Conservation (phyloP, 169 alveolate species). For the Eimeria necatrix region DNA sequence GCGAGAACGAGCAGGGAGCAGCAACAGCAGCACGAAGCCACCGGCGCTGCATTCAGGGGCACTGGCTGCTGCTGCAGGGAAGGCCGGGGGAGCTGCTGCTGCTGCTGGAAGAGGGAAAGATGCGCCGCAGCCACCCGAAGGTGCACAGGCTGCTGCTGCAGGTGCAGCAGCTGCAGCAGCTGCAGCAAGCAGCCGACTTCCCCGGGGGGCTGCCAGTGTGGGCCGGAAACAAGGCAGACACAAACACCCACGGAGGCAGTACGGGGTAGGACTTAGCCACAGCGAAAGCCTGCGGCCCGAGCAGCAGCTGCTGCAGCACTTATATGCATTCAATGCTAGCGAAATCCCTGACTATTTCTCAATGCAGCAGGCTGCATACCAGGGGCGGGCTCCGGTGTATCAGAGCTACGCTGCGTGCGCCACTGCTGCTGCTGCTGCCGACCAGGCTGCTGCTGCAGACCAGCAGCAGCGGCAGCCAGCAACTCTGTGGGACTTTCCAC, state of each 20-base stretch:
- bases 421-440: constrained; percentile 48
- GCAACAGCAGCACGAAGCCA: constrained; percentile 48
- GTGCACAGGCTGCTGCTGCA: constrained; percentile 32
- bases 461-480: constrained; percentile 30
- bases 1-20: constrained; percentile 43
- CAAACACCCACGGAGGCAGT: constrained; percentile 48
- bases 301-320: constrained; percentile 70
- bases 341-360: constrained; percentile 57
- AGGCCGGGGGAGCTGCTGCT: not conserved
- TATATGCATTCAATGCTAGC: constrained; percentile 33
- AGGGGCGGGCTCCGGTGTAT: constrained; percentile 50
- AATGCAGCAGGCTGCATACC: constrained; percentile 64
- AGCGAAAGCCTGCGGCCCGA: constrained; percentile 28
- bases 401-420: constrained; percentile 69
- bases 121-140: not conserved
- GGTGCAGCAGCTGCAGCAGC: constrained; percentile 40
- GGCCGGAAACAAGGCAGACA: constrained; percentile 51
- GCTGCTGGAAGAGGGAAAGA: not conserved
- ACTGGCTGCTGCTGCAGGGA: not conserved
- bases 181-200: not conserved
- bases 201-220: constrained; percentile 43
- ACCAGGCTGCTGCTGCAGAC: constrained; percentile 16
- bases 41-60: not conserved
- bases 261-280: not conserved
- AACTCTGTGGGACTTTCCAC: constrained; percentile 54